Evolutionary conservation across 495 filamentous ascomycete species (phyloP).

Genomic region (Hypoxylon fuscum): DNA sequence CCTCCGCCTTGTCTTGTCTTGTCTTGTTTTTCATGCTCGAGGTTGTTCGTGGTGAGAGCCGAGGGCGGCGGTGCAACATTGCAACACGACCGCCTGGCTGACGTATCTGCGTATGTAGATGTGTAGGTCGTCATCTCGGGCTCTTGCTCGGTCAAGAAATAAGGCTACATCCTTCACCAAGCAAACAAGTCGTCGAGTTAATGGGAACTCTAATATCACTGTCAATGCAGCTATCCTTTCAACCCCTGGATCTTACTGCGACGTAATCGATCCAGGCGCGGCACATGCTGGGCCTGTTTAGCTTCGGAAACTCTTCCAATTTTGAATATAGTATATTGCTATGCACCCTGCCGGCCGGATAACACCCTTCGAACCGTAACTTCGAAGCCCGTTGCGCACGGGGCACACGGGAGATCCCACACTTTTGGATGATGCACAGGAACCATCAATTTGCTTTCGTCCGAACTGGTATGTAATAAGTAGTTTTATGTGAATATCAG

Average conservation of each 20-base stretch:
- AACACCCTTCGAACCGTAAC: conserved; percentile 29
- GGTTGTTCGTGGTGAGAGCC: neutral
- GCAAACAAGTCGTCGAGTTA: conserved; percentile 36
- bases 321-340: conserved; percentile 38
- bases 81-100: conserved; percentile 30
- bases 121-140: conserved; percentile 35
- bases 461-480: conserved; percentile 17
- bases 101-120: conserved; percentile 14
- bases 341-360: conserved; percentile 41
- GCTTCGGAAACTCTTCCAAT: conserved; percentile 41
- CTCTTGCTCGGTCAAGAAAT: conserved; percentile 35
- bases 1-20: conserved; percentile 15
- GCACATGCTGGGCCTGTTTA: conserved; percentile 36
- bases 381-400: conserved; percentile 32
- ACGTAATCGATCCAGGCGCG: conserved; percentile 40
- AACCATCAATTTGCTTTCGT: conserved; percentile 37
- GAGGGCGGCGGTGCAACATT: conserved; percentile 39
- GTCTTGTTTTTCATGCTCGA: too few species aligned
- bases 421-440: conserved; percentile 25
- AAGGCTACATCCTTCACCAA: conserved; percentile 36
- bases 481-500: conserved; percentile 7
- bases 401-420: conserved; percentile 35
- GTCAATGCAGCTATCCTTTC: conserved; percentile 17
- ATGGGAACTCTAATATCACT: conserved; percentile 9
- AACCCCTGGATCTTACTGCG: conserved; percentile 40